Percentiles rank a stretch among this genome's conserved stretches.
phyloP scores from a whole-genome alignment of 2,329 filamentous ascomycete genomes.

The Grosmannia serpens region DNA sequence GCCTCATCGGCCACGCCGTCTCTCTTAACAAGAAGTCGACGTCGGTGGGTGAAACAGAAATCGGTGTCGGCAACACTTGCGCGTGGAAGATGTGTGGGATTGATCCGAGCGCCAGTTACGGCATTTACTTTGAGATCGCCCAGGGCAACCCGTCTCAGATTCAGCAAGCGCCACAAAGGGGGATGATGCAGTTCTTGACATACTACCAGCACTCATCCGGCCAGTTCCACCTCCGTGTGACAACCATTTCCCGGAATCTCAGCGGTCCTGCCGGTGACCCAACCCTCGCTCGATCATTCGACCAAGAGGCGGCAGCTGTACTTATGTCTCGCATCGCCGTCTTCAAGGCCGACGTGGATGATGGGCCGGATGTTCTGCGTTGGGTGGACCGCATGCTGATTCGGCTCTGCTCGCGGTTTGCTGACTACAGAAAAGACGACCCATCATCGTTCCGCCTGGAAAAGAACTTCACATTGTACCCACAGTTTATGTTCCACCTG shows the following conservation, averaged over 20 bases:
- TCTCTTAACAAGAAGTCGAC: conserved; percentile 97
- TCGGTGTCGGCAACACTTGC: conserved; percentile 95
- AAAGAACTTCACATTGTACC: conserved; percentile 98
- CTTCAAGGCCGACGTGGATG: conserved; percentile 97
- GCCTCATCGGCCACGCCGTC: conserved; percentile 90
- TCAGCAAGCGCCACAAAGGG: conserved; percentile 69
- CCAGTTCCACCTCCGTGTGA: conserved; percentile 91
- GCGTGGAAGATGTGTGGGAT: conserved; percentile 99
- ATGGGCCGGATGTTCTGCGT: conserved; percentile 92
- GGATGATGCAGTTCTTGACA: conserved; percentile 95
- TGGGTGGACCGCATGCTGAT: conserved; percentile 99
- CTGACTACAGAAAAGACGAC: conserved; percentile 96
- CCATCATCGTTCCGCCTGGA: conserved; percentile 92
- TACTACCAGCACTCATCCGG: conserved; percentile 98
- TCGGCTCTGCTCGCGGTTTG: conserved; percentile 87
- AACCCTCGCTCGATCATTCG: conserved; percentile 90
- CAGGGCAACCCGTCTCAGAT: conserved; percentile 82
- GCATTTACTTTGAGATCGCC: conserved; percentile 95
- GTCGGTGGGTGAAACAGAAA: conserved; percentile 94
- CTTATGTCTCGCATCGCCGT: conserved; percentile 99
- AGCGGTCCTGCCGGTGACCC: conserved; percentile 92
- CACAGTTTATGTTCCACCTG: conserved; percentile 99
- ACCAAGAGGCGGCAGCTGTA: conserved; percentile 94
- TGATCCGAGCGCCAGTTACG: conserved; percentile 85
- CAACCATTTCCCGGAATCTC: conserved; percentile 81